Evolutionary conservation across 1,284 basidiomycete species (phyloP).

Genomic region (Puccinia sorghi): DNA sequence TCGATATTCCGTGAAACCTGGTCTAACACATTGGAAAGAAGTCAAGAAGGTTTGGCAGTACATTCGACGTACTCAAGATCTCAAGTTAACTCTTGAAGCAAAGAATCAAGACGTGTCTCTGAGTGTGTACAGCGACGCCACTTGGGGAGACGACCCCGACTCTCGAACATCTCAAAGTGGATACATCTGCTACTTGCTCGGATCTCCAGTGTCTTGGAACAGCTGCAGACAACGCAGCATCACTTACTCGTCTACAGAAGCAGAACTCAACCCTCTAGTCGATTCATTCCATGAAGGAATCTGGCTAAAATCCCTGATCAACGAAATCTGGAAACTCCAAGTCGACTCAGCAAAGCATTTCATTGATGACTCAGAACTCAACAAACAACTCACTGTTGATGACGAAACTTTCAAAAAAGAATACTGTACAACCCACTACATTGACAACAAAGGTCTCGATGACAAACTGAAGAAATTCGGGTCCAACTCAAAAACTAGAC

Average conservation of each 20-base stretch:
- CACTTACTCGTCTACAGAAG: no score
- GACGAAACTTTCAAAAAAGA: background rate
- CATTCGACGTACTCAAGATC: background rate
- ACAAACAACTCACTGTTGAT: no score
- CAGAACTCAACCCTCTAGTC: no score
- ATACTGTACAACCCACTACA: background rate
- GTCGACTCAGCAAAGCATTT: no score
- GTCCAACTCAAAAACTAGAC: background rate
- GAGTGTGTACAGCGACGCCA: background rate
- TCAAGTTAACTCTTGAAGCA: background rate
- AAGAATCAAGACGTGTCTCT: background rate
- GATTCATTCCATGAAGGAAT: no score
- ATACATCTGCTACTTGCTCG: no score
- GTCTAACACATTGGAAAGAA: background rate
- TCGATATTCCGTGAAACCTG: background rate
- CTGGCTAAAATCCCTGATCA: no score
- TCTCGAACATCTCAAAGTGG: background rate
- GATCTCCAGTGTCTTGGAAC: no score
- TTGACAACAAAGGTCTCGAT: background rate
- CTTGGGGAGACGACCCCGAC: background rate
- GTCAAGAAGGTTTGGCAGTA: background rate
- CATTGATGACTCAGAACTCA: no score
- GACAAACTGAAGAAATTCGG: background rate
- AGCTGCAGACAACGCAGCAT: no score
- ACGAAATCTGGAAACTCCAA: no score